These are phyloP conservation scores for Mucor saturninus DNA, from an alignment of 371 early-diverging fungal species.

Conservation along the genomic window DNA sequence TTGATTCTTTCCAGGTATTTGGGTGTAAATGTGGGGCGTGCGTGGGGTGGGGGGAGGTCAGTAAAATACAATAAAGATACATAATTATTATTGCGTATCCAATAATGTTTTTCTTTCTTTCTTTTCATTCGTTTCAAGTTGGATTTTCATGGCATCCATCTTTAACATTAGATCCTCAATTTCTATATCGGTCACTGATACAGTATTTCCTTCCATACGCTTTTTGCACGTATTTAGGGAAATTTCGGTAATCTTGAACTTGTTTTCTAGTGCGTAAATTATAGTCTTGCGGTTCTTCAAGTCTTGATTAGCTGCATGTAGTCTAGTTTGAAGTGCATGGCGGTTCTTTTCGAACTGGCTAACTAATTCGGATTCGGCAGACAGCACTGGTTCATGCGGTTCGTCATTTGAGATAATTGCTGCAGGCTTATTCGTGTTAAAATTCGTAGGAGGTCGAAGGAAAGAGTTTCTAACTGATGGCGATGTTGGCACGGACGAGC, in stretches of 20 bases:
- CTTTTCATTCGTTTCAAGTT: constrained; percentile 25
- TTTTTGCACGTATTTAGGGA: constrained; percentile 14
- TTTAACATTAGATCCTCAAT: constrained; percentile 30
- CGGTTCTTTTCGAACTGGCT: constrained; percentile 25
- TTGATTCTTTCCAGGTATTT: not conserved
- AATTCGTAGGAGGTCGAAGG: constrained; percentile 23
- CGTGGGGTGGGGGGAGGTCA: not conserved
- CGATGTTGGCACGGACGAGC: constrained; percentile 10
- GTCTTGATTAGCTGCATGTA: constrained; percentile 25
- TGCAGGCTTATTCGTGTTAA: constrained; percentile 4
- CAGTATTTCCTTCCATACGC: constrained; percentile 8
- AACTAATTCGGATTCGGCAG: constrained; percentile 6
- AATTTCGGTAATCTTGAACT: constrained; percentile 16
- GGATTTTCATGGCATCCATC: constrained; percentile 37
- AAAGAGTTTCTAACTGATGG: constrained; percentile 13
- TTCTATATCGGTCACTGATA: constrained; percentile 25
- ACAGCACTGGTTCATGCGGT: not conserved
- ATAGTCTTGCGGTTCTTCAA: constrained; percentile 12
- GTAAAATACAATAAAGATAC: constrained; percentile 1
- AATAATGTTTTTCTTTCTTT: constrained; percentile 15
- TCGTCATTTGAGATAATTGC: not conserved
- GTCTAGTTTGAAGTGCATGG: constrained; percentile 14
- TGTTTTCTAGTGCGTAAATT: constrained; percentile 18
- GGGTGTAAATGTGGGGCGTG: not conserved
- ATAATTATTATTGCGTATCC: constrained; percentile 2